Conservation (phyloP, 306 rosid genomes). For the Parietaria judaica region DNA sequence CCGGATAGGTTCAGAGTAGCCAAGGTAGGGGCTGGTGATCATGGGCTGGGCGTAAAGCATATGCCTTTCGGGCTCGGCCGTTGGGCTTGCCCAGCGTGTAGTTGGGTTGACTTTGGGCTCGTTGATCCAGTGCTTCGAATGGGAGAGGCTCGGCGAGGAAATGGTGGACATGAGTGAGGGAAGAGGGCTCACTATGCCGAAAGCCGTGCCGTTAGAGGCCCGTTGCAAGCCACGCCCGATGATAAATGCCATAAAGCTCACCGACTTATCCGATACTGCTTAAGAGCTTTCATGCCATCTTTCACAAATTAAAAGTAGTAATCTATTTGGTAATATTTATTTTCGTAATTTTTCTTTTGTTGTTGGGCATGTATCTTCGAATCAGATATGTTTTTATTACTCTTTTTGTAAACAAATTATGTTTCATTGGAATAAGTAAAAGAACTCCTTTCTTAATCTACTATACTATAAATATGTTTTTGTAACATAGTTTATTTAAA, state of each 20-base stretch:
- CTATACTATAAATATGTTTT: no score
- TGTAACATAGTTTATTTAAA: no score
- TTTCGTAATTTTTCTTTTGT: no score
- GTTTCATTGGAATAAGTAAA: no score
- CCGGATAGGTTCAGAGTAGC: slow-evolving; percentile 18
- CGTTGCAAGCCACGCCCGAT: slow-evolving; percentile 23
- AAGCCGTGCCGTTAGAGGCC: slow-evolving; percentile 27
- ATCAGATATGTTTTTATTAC: no score
- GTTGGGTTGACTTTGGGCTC: slow-evolving; percentile 32
- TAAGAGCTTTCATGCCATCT: neutral
- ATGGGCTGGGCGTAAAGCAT: neutral
- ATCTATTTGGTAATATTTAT: no score
- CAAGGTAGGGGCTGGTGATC: neutral
- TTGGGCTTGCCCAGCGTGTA: slow-evolving; percentile 30
- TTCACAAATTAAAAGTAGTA: no score
- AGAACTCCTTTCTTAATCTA: no score
- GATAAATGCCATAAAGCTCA: neutral
- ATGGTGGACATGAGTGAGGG: slow-evolving; percentile 32
- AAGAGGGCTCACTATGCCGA: slow-evolving; percentile 30
- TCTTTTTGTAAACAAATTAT: no score
- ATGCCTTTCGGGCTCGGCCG: slow-evolving; percentile 31
- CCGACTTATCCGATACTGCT: neutral
- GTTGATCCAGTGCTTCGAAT: slow-evolving; percentile 32
- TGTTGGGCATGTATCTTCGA: no score
- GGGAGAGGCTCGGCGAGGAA: slow-evolving; percentile 22